Percentiles rank a stretch among this genome's conserved stretches.
Evolutionary conservation across 106 monocot species (phyloP).

Genomic region (Vanilla planifolia): DNA sequence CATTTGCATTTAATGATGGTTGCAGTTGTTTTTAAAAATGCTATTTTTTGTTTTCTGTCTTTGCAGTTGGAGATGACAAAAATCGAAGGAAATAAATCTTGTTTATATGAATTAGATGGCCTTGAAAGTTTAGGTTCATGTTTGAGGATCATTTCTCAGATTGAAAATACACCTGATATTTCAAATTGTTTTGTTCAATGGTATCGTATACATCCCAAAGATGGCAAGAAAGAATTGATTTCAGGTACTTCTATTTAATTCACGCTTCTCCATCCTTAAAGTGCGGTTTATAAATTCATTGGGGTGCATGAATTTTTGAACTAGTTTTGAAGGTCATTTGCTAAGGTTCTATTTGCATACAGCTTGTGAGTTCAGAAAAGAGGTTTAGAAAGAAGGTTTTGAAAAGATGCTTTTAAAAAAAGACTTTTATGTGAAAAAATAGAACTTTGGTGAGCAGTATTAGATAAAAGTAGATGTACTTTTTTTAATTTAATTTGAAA

Average conservation of each 20-base stretch:
- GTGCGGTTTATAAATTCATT: neutral
- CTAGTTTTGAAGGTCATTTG: too few species aligned
- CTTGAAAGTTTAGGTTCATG: constrained; percentile 63
- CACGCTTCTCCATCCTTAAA: neutral
- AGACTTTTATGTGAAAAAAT: too few species aligned
- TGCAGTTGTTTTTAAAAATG: too few species aligned
- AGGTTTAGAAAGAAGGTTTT: too few species aligned
- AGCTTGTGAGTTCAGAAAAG: too few species aligned
- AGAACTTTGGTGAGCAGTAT: too few species aligned
- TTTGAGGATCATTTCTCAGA: constrained; percentile 36
- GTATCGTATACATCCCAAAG: constrained; percentile 59
- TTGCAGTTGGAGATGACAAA: constrained; percentile 61
- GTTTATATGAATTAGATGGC: constrained; percentile 60
- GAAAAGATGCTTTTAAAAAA: too few species aligned
- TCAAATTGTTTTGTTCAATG: constrained; percentile 60
- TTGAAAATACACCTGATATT: constrained; percentile 26
- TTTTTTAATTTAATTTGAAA: too few species aligned
- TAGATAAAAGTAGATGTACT: too few species aligned
- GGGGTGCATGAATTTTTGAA: neutral
- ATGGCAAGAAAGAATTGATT: constrained; percentile 62
- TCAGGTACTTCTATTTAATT: constrained; percentile 34
- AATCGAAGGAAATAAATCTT: constrained; percentile 29
- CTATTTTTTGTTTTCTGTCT: constrained; percentile 10
- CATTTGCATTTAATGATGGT: too few species aligned
- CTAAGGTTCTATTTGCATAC: too few species aligned